Evolutionary conservation across 2,329 filamentous ascomycete species (phyloP).

Genomic region (Aureobasidium sp.): DNA sequence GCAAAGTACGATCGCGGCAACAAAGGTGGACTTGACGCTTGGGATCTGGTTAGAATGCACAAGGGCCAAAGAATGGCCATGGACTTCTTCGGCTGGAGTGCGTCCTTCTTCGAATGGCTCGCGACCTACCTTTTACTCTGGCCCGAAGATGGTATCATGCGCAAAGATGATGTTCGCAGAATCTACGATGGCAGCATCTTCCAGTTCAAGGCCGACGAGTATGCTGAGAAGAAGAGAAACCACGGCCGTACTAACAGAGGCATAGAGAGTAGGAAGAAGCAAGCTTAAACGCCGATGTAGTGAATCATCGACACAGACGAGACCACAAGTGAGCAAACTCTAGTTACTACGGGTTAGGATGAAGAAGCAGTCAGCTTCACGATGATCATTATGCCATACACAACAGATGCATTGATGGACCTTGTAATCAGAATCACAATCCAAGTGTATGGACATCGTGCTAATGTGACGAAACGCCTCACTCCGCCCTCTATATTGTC

Average conservation of each 20-base stretch:
- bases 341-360: too few species aligned
- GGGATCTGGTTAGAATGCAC: constrained; percentile 34
- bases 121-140: constrained; percentile 4
- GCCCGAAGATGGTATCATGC: constrained; percentile 43
- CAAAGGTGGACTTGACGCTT: constrained; percentile 34
- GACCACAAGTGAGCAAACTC: background rate
- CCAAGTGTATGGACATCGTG: background rate
- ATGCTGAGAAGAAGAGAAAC: constrained; percentile 21
- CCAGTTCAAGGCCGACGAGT: constrained; percentile 35
- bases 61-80: constrained; percentile 36
- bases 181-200: constrained; percentile 50
- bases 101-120: constrained; percentile 38
- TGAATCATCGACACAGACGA: background rate
- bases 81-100: constrained; percentile 43
- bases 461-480: background rate
- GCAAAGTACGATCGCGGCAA: constrained; percentile 37
- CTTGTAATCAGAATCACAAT: background rate
- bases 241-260: background rate
- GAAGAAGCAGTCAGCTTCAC: too few species aligned
- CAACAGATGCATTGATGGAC: background rate
- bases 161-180: constrained; percentile 51
- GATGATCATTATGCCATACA: background rate
- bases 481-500: background rate
- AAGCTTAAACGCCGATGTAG: background rate
- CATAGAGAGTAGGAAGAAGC: constrained; percentile 1